These are phyloP conservation scores for Tinospora cordifolia DNA, from an alignment of 164 flowering plant species.

Conservation along the genomic window DNA sequence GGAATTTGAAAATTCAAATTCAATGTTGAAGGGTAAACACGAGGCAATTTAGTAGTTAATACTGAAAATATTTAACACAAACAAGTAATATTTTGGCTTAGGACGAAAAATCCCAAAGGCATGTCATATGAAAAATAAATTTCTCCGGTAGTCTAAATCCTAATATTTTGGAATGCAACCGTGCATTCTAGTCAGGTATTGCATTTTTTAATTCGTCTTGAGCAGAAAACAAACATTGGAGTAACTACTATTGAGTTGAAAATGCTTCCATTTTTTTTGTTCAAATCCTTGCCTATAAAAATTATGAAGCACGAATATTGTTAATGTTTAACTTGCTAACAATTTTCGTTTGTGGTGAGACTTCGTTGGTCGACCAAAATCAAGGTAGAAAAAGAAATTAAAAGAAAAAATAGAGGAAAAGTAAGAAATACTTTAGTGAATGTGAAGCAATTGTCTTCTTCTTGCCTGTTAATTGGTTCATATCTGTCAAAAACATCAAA, in stretches of 20 bases:
- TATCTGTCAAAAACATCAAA: constrained; percentile 83
- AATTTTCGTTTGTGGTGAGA: too few relatives aligned
- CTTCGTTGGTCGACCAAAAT: neutral
- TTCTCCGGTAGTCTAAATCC: too few relatives aligned
- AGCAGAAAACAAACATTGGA: constrained; percentile 21
- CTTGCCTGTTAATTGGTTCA: constrained; percentile 51
- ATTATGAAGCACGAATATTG: too few relatives aligned
- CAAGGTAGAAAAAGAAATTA: neutral
- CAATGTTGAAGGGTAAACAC: too few relatives aligned
- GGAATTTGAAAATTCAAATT: too few relatives aligned
- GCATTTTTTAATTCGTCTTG: too few relatives aligned
- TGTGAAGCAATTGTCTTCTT: constrained; percentile 67
- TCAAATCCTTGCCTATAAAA: neutral
- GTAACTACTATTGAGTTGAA: neutral
- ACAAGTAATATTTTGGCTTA: too few relatives aligned
- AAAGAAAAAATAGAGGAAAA: neutral
- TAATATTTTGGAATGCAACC: neutral
- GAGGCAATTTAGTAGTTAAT: too few relatives aligned
- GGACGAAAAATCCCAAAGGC: too few relatives aligned
- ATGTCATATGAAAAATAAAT: too few relatives aligned
- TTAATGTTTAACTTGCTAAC: too few relatives aligned
- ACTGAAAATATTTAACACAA: too few relatives aligned
- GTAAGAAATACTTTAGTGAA: constrained; percentile 43
- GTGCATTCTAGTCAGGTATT: neutral
- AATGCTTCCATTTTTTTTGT: neutral